These are phyloP conservation scores for Cicer arietinum DNA, from an alignment of 306 rosid genomes.

Conservation along the genomic window DNA sequence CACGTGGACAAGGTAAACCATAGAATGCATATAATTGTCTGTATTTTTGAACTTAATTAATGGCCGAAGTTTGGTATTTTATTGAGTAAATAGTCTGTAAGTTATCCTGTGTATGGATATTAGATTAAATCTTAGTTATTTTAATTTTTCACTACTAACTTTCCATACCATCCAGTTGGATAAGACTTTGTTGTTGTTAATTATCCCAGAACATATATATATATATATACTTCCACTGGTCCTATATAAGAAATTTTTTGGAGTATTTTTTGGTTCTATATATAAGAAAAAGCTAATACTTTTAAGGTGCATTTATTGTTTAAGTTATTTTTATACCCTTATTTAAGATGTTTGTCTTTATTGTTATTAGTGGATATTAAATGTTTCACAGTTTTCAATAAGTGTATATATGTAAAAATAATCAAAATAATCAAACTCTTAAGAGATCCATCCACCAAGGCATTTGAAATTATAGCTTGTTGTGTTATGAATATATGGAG, in stretches of 20 bases:
- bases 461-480: neutral
- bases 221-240: too few relatives aligned
- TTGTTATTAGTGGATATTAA: too few relatives aligned
- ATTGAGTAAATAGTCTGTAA: neutral
- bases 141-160: neutral
- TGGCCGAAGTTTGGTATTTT: constrained; percentile 19
- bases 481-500: neutral
- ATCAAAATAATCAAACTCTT: neutral
- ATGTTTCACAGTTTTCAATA: too few relatives aligned
- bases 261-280: too few relatives aligned
- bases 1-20: constrained; percentile 78
- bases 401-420: too few relatives aligned
- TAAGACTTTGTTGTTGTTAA: neutral
- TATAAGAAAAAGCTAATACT: too few relatives aligned
- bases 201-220: too few relatives aligned
- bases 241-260: too few relatives aligned
- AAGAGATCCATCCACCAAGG: neutral
- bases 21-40: constrained; percentile 15
- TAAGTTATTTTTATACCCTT: too few relatives aligned
- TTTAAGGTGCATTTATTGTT: too few relatives aligned
- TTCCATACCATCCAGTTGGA: neutral
- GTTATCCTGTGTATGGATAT: neutral
- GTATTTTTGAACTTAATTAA: constrained; percentile 32
- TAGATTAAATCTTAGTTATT: neutral
- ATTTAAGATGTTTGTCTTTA: too few relatives aligned